Conservation (phyloP, 1,284 basidiomycete species). For the Apiotrichum brassicae region DNA sequence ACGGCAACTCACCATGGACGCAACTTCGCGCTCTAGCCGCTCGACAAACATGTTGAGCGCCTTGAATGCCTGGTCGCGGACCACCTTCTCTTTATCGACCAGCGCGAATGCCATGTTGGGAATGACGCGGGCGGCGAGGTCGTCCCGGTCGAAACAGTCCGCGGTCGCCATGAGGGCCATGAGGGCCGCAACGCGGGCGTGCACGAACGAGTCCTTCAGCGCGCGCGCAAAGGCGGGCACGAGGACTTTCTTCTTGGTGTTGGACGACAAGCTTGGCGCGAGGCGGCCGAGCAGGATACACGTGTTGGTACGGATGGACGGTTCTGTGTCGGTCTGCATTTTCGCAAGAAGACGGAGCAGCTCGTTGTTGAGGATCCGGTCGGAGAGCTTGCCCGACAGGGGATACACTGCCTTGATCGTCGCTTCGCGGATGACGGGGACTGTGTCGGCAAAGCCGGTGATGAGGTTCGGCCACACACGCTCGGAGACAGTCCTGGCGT, state of each 20-base stretch:
- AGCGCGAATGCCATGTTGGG: constrained; percentile 72
- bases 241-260: constrained; percentile 90
- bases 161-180: constrained; percentile 95
- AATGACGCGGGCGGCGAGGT: constrained; percentile 81
- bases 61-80: constrained; percentile 90
- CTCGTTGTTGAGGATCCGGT: constrained; percentile 94
- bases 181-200: constrained; percentile 86
- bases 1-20: constrained; percentile 63
- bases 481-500: constrained; percentile 74
- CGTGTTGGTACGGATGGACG: constrained; percentile 94
- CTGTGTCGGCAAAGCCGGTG: constrained; percentile 91
- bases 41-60: constrained; percentile 79
- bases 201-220: constrained; percentile 85
- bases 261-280: constrained; percentile 72
- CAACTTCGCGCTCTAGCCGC: constrained; percentile 69
- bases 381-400: constrained; percentile 80
- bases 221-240: constrained; percentile 90
- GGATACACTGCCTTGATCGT: constrained; percentile 83
- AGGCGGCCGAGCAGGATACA: constrained; percentile 92
- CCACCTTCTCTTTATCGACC: constrained; percentile 87
- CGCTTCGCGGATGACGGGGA: constrained; percentile 87
- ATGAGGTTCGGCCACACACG: constrained; percentile 92
- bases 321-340: constrained; percentile 84
- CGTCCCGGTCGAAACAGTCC: constrained; percentile 81
- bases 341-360: constrained; percentile 86